Percentiles rank a stretch among this genome's conserved stretches.
phyloP scores from a whole-genome alignment of 495 filamentous ascomycete genomes.

The Umbilicaria muhlenbergii region DNA sequence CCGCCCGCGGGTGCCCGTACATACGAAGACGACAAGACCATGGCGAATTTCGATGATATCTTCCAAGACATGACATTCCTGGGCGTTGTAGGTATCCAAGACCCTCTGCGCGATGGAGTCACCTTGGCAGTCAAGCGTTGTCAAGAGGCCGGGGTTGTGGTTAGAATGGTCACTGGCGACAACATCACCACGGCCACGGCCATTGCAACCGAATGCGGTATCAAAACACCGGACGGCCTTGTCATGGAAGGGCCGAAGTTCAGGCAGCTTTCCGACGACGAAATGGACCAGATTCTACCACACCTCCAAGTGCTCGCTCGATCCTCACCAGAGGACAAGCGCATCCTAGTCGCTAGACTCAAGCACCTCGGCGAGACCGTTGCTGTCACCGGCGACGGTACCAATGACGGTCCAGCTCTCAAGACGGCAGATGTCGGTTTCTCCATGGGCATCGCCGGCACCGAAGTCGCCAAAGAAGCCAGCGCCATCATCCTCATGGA shows the following conservation, averaged over 20 bases:
- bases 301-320: conserved; percentile 69
- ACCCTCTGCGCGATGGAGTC: conserved; percentile 57
- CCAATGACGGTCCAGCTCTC: conserved; percentile 77
- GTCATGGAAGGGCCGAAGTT: conserved; percentile 79
- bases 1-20: conserved; percentile 32
- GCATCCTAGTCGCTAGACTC: conserved; percentile 57
- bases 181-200: conserved; percentile 69
- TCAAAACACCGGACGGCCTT: conserved; percentile 54
- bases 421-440: conserved; percentile 81
- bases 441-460: conserved; percentile 84
- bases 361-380: conserved; percentile 68
- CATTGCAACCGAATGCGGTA: conserved; percentile 73
- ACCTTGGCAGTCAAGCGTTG: conserved; percentile 58
- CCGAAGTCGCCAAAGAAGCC: conserved; percentile 87
- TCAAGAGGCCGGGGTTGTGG: conserved; percentile 61
- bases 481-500: conserved; percentile 86
- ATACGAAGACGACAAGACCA: conserved; percentile 32
- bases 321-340: conserved; percentile 80
- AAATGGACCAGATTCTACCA: conserved; percentile 61
- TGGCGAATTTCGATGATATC: conserved; percentile 39
- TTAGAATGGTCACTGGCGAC: conserved; percentile 87
- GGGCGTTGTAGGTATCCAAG: conserved; percentile 50
- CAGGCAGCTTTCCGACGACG: conserved; percentile 52
- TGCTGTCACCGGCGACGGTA: conserved; percentile 78
- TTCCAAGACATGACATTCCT: conserved; percentile 46